Evolutionary conservation across 2,329 filamentous ascomycete genomes (phyloP), one percentile per base, ranked within the genome.

Genomic region (Penicillium griseofulvum): DNA sequence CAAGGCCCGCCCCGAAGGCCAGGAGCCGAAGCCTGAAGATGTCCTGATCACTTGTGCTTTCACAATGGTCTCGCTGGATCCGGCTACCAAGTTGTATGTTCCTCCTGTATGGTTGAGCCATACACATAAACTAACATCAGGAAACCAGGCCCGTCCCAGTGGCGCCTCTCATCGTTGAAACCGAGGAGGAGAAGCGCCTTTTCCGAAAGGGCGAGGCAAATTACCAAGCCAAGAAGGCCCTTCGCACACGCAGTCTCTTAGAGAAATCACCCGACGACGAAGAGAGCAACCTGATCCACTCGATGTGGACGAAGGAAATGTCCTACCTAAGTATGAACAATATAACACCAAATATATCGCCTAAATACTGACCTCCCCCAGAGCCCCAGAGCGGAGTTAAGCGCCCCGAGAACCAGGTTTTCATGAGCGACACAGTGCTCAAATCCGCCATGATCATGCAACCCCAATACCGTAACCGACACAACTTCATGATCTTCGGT

Each of bases 401-500:
- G 38, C 80, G 83, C 64, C 85, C 85, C 7, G 65, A 75, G 33
- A 86, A 87, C 60, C 80, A 83, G 3, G 72, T 81, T 36, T 82
- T 80, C 65, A 89, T 90, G 81, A 78, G 84, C 58, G 80, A 82
- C 61, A 84, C 86, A 1, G 76, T 78, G 33, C 81, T 90, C 31
- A 82, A 83, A 64, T 85, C 86, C 2, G 86, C 87, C 11, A 83
- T 81, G 63, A 89, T 91, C 61, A 90, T 90, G 87, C 87, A 90
- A 68, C 88, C 88, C 0, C 86, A 88, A 70, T 83, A 86, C 69
- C 81, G 86, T 45, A 87, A 87, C 70, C 74, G 85, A 2, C 87
- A 90, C 71, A 85, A 88, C 65, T 88, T 88, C 70, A 89, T 90
- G 87, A 89, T 91, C 52, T 91, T 90, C 65, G 88, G 88, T 49